Base-by-base conservation (phyloP, 2,329 filamentous ascomycete genomes). In the Fusarium marasasianum region DNA sequence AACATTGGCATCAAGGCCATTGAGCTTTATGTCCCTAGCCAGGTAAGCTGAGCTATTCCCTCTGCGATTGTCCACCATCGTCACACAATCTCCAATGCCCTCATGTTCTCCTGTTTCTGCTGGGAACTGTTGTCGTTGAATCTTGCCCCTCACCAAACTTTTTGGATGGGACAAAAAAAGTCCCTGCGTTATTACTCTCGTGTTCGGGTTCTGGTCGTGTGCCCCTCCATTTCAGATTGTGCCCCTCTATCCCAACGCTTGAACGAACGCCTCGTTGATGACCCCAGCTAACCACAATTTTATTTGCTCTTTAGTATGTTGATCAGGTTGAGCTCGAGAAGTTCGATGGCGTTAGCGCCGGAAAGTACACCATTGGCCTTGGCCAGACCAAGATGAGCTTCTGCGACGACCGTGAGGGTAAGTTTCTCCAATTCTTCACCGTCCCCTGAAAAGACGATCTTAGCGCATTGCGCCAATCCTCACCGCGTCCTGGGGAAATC, bases 1-100 rank as follows among this genome's bases (percentile, higher is more conserved):
- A 96, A 96, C 86, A 92, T 96, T 84, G 94, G 94, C 89, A 95
- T 96, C 83, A 96, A 96, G 88, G 94, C 93, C 92, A 94, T 96
- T 84, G 94, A 96, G 83, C 90, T 96, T 82, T 96, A 96, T 85
- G 94, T 94, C 82, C 94, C 94, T 76, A 93, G 89, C 83, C 94
- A 96, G 91, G 94, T 96, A 85, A 75, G 91, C 85, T 40, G 37
- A 53, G 24, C 44, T 45, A 7, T 40, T 47, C 53, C 64, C 48
- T 48, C 59, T 73, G 62, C 33, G 56, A 64, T 62, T 71, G 63
- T 64, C 15, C 40, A 14, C 37, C 40, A 63, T 43, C 45, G 54
- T 31, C 61, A 62, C 45, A 18, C 41, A 50, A 65, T 26, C 48
- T 55, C 31, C 64, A 58, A 64, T 51, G 65, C 65, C 55, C 44